A percentile compares a stretch with the other conserved stretches of the same genome.
These are phyloP conservation scores for Eucalyptus pauciflora DNA, from an alignment of 345 rosid genomes.

Conservation along the genomic window DNA sequence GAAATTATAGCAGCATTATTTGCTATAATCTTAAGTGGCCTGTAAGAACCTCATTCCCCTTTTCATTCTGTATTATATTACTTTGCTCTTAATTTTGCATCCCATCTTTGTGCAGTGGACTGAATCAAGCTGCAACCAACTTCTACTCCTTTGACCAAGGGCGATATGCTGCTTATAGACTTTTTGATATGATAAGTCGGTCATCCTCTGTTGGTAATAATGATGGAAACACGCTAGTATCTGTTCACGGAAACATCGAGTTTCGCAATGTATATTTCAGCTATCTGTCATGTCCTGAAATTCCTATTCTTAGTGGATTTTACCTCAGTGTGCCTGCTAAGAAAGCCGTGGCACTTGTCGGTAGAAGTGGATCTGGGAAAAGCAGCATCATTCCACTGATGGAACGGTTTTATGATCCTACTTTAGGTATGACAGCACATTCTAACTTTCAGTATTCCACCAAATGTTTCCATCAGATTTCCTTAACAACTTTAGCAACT, in stretches of 20 bases:
- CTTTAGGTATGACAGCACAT: slow-evolving; percentile 42
- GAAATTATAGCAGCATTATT: slow-evolving; percentile 85
- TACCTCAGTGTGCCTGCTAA: slow-evolving; percentile 97
- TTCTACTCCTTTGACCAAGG: slow-evolving; percentile 99
- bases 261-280: slow-evolving; percentile 98
- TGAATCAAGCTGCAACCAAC: slow-evolving; percentile 99
- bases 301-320: slow-evolving; percentile 95
- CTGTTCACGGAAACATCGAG: slow-evolving; percentile 90
- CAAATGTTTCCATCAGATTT: background rate
- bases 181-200: slow-evolving; percentile 96
- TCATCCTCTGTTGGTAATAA: slow-evolving; percentile 68
- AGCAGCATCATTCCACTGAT: slow-evolving; percentile 97
- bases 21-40: slow-evolving; percentile 95
- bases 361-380: slow-evolving; percentile 99
- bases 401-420: slow-evolving; percentile 99
- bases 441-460: background rate
- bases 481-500: background rate
- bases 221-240: slow-evolving; percentile 49
- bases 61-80: background rate
- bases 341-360: slow-evolving; percentile 96
- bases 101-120: slow-evolving; percentile 37
- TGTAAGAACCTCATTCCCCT: slow-evolving; percentile 52
- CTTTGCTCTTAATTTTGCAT: background rate
- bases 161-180: slow-evolving; percentile 94
- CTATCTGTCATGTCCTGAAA: slow-evolving; percentile 96